A percentile compares a stretch with the other conserved stretches of the same genome.
These are phyloP conservation scores for Ogataea wickerhamii DNA, from an alignment of 805 yeast species.

Conservation along the genomic window DNA sequence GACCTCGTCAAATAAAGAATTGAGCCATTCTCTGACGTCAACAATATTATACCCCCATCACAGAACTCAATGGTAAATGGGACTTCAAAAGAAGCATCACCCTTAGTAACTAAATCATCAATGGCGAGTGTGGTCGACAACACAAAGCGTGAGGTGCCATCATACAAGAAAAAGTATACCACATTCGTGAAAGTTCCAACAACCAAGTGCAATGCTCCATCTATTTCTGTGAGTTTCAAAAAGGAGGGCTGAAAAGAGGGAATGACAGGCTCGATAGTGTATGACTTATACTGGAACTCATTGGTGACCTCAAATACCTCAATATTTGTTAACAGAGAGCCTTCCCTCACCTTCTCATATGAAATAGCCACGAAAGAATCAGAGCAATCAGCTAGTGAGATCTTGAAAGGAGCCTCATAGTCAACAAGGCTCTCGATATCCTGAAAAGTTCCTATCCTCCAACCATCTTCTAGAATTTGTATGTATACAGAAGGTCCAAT, in stretches of 20 bases:
- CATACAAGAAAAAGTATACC: slow-evolving; percentile 12
- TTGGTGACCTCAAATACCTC: slow-evolving; percentile 14
- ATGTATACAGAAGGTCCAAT: slow-evolving; percentile 11
- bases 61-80: slow-evolving; percentile 12
- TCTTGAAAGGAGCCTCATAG: slow-evolving; percentile 12
- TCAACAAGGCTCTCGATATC: slow-evolving; percentile 3
- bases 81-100: slow-evolving; percentile 3
- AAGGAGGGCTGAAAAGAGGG: slow-evolving; percentile 16
- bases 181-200: slow-evolving; percentile 19
- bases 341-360: slow-evolving; percentile 13
- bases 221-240: slow-evolving; percentile 7
- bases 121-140: slow-evolving; percentile 5
- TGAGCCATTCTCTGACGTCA: slow-evolving; percentile 27
- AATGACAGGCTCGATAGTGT: slow-evolving; percentile 9
- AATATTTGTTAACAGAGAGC: slow-evolving; percentile 6
- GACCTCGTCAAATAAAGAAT: slow-evolving; percentile 5
- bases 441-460: slow-evolving; percentile 22
- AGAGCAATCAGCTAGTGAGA: slow-evolving; percentile 15
- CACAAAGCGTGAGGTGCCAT: slow-evolving; percentile 5
- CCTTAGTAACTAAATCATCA: neutral
- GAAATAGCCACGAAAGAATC: slow-evolving; percentile 13
- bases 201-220: slow-evolving; percentile 6
- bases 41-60: slow-evolving; percentile 5
- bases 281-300: neutral
- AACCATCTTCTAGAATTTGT: slow-evolving; percentile 20